Evolutionary conservation across 2,329 filamentous ascomycete genomes (phyloP).

Genomic region (Alternaria longipes): DNA sequence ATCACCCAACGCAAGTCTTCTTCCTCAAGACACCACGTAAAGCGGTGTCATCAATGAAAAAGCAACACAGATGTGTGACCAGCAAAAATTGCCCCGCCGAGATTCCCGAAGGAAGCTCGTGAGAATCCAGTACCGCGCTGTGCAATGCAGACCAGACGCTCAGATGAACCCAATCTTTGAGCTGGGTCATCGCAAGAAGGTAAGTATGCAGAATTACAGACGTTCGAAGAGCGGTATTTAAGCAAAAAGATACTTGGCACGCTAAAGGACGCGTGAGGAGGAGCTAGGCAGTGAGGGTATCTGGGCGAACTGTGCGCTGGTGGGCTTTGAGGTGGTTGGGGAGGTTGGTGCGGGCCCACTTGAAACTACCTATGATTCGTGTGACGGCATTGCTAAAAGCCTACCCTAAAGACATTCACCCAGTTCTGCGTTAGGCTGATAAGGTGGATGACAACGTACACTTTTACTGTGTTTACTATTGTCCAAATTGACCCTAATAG

Average conservation of each 20-base stretch:
- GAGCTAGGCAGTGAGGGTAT: background rate
- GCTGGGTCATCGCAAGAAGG: conserved; percentile 46
- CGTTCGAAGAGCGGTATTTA: background rate
- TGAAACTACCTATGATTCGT: no score
- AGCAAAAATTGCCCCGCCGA: conserved; percentile 47
- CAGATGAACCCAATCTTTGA: conserved; percentile 44
- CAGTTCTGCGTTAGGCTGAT: background rate
- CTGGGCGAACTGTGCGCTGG: background rate
- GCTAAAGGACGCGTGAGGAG: background rate
- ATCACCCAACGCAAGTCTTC: conserved; percentile 16
- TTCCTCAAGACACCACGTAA: conserved; percentile 50
- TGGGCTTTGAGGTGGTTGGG: background rate
- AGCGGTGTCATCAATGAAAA: conserved; percentile 52
- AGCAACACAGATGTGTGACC: conserved; percentile 17
- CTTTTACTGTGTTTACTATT: no score
- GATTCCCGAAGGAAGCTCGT: conserved; percentile 49
- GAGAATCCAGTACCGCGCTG: conserved; percentile 45
- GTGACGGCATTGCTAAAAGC: no score
- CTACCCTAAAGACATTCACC: background rate
- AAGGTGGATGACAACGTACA: no score
- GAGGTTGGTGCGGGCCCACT: background rate
- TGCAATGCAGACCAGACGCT: conserved; percentile 49
- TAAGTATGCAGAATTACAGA: conserved; percentile 31
- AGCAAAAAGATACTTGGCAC: background rate
- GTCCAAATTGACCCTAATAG: no score